A percentile compares a stretch with the other conserved stretches of the same genome.
phyloP scores from a whole-genome alignment of 208 protist genomes.

The Ichthyophonus hoferi region DNA sequence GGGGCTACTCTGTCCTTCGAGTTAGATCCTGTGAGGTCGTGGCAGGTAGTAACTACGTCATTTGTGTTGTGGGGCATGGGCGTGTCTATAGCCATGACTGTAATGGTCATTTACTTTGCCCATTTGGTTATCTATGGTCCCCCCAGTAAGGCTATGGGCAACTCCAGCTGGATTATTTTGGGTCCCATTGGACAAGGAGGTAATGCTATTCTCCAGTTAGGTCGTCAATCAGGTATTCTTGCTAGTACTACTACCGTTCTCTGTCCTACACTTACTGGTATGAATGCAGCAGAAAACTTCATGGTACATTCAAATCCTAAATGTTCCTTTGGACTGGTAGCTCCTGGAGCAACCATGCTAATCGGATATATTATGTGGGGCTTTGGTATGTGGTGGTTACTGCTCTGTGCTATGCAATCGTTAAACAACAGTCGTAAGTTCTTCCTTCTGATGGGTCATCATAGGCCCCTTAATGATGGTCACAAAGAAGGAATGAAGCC shows the following conservation, averaged over 20 bases:
- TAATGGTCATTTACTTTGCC: background rate
- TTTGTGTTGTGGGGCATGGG: background rate
- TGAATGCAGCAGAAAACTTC: no score
- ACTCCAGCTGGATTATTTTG: background rate
- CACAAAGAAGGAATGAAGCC: background rate
- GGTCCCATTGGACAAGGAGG: background rate
- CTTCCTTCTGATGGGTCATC: background rate
- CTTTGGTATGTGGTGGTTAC: background rate
- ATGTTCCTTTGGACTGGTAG: background rate
- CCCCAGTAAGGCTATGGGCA: background rate
- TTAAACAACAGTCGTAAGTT: background rate
- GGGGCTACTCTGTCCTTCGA: background rate
- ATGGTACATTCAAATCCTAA: background rate
- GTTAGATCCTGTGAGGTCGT: background rate
- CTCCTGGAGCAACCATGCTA: background rate
- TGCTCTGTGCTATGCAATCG: background rate
- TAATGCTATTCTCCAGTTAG: background rate
- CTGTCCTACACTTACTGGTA: background rate
- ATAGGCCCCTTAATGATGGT: background rate
- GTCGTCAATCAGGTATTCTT: background rate
- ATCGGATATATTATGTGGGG: slow-evolving; percentile 1
- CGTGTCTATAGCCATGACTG: background rate
- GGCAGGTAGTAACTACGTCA: background rate
- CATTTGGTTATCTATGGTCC: background rate
- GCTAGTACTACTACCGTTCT: background rate